Percentiles rank a stretch among this genome's conserved stretches.
These are phyloP conservation scores for Olyra latifolia DNA, from an alignment of 176 grass and related monocot species.

Conservation along the genomic window DNA sequence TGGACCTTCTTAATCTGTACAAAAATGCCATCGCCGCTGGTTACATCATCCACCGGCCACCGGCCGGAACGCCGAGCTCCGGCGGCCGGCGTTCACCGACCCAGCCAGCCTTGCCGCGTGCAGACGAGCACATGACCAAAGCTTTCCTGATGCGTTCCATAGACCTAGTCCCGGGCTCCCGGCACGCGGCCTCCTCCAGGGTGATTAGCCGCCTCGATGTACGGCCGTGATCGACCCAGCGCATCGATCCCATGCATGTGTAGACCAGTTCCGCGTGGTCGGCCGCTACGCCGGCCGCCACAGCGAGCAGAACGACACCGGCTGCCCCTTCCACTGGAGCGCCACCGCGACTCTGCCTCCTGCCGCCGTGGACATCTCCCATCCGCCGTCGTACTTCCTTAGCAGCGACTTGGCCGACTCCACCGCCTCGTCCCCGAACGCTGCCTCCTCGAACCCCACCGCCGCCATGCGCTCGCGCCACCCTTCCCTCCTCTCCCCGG, in stretches of 20 bases:
- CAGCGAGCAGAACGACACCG: slow-evolving; percentile 87
- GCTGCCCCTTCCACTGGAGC: slow-evolving; percentile 88
- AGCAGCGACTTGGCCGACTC: slow-evolving; percentile 67
- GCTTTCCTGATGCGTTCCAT: not conserved
- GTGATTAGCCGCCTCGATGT: not conserved
- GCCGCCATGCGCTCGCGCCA: slow-evolving; percentile 78
- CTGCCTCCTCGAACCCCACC: slow-evolving; percentile 61
- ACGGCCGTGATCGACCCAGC: slow-evolving; percentile 18
- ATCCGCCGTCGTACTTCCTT: slow-evolving; percentile 84
- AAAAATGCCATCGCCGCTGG: slow-evolving; percentile 14
- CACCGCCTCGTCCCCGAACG: slow-evolving; percentile 74
- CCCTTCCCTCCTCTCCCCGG: slow-evolving; percentile 44
- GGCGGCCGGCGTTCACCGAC: not conserved
- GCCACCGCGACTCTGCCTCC: slow-evolving; percentile 40
- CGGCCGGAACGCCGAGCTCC: slow-evolving; percentile 5
- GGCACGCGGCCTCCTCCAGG: not conserved
- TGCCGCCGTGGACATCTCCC: slow-evolving; percentile 57
- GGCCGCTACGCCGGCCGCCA: slow-evolving; percentile 54
- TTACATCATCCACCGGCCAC: not conserved
- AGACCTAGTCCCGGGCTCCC: not conserved
- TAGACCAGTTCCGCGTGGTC: not conserved
- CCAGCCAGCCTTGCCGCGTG: not conserved
- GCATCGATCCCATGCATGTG: not conserved
- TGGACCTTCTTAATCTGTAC: slow-evolving; percentile 30
- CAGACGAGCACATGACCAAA: not conserved